Evolutionary conservation across 2,329 filamentous ascomycete species (phyloP).

Genomic region (Akanthomyces muscarius): DNA sequence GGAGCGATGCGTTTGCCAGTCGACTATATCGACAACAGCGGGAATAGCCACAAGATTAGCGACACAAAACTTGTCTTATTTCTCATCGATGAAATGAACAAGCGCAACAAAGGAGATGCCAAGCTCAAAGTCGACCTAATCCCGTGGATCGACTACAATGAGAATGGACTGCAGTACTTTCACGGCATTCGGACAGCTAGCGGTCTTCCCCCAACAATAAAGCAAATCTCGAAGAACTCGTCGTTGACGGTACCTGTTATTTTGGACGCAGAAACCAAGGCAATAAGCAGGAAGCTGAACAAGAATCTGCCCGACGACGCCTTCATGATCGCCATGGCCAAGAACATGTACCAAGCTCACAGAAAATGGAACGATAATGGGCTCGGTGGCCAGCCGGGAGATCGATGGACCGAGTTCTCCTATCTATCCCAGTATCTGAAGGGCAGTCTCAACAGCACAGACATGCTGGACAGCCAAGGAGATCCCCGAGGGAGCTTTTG

Average conservation of each 20-base stretch:
- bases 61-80: constrained; percentile 65
- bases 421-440: constrained; percentile 59
- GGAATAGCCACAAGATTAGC: constrained; percentile 54
- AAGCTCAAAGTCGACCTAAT: constrained; percentile 57
- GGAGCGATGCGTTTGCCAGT: constrained; percentile 63
- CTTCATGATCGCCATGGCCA: constrained; percentile 35
- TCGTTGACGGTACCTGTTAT: constrained; percentile 34
- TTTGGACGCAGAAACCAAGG: constrained; percentile 31
- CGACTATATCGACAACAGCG: constrained; percentile 46
- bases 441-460: constrained; percentile 50
- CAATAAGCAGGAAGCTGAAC: constrained; percentile 35
- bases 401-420: constrained; percentile 61
- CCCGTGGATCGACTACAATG: constrained; percentile 54
- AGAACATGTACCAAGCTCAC: constrained; percentile 43
- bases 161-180: constrained; percentile 51
- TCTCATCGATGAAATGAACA: constrained; percentile 56
- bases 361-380: constrained; percentile 35
- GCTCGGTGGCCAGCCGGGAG: constrained; percentile 44
- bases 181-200: constrained; percentile 44
- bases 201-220: constrained; percentile 49
- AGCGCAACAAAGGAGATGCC: constrained; percentile 49
- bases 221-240: constrained; percentile 44
- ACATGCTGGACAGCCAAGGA: constrained; percentile 30
- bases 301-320: constrained; percentile 33
- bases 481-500: constrained; percentile 44